phyloP scores from a whole-genome alignment of 768 basidiomycete genomes.

The Lactarius vividus region DNA sequence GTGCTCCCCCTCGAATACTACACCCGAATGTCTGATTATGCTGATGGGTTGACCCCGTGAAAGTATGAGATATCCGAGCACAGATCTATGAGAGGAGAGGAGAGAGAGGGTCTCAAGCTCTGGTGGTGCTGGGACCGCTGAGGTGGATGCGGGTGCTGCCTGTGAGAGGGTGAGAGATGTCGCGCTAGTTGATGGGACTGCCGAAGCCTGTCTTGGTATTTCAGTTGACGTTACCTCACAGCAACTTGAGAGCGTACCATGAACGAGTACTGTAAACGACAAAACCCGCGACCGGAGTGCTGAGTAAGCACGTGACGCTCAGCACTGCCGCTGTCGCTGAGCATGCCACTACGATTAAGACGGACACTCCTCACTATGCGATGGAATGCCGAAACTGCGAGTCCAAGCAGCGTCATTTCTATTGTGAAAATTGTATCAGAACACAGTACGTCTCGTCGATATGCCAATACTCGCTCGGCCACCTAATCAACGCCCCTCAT shows the following conservation, averaged over 20 bases:
- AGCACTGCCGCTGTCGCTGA: not conserved
- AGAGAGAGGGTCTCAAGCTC: slow-evolving; percentile 79
- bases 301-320: slow-evolving; percentile 10
- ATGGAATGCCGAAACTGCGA: slow-evolving; percentile 30
- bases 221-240: not conserved
- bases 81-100: slow-evolving; percentile 78
- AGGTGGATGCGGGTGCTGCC: slow-evolving; percentile 25
- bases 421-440: slow-evolving; percentile 28
- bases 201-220: slow-evolving; percentile 11
- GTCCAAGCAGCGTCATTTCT: slow-evolving; percentile 28
- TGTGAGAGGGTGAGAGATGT: slow-evolving; percentile 28
- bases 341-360: not conserved
- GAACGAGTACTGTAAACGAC: not conserved
- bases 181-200: slow-evolving; percentile 23
- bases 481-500: not conserved
- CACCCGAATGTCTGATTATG: slow-evolving; percentile 83
- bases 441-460: slow-evolving; percentile 23
- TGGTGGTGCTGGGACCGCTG: slow-evolving; percentile 48
- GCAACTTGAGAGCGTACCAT: slow-evolving; percentile 2
- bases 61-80: slow-evolving; percentile 83
- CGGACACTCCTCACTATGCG: slow-evolving; percentile 21
- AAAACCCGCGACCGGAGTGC: not conserved
- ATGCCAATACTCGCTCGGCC: not conserved
- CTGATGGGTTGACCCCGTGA: slow-evolving; percentile 68
- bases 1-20: slow-evolving; percentile 82